Percentiles rank a stretch among this genome's conserved stretches.
Conservation (phyloP, 2,329 filamentous ascomycete species). For the Cytospora mali region DNA sequence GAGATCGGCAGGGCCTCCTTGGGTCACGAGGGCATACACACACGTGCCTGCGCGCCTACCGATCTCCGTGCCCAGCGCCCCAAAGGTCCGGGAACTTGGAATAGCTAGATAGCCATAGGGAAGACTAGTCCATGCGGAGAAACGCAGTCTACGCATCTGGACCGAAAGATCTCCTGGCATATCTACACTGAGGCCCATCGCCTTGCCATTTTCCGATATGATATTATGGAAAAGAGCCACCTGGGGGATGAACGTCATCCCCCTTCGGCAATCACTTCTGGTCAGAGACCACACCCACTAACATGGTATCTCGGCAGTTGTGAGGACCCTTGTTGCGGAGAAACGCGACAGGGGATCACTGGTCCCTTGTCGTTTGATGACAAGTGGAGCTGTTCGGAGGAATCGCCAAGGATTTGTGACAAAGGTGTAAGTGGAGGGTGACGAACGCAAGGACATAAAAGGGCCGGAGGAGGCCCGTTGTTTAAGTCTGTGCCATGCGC, state of each 20-base stretch:
- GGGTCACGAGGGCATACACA: neutral
- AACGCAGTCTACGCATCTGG: neutral
- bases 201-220: neutral
- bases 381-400: neutral
- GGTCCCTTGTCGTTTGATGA: neutral
- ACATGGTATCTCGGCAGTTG: neutral
- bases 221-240: neutral
- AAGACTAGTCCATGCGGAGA: neutral
- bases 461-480: neutral
- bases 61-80: too few species aligned
- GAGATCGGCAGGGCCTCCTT: neutral
- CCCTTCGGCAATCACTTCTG: neutral
- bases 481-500: neutral
- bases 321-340: neutral
- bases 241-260: neutral
- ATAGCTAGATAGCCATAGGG: too few species aligned
- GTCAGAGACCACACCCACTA: neutral
- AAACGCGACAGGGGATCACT: neutral
- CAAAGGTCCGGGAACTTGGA: neutral
- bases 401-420: neutral
- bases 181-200: too few species aligned
- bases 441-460: neutral
- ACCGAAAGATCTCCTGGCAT: neutral
- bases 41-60: neutral
- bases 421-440: neutral